A percentile compares a stretch with the other conserved stretches of the same genome.
Evolutionary conservation across 1,284 basidiomycete species (phyloP).

Genomic region (Tausonia pullulans): DNA sequence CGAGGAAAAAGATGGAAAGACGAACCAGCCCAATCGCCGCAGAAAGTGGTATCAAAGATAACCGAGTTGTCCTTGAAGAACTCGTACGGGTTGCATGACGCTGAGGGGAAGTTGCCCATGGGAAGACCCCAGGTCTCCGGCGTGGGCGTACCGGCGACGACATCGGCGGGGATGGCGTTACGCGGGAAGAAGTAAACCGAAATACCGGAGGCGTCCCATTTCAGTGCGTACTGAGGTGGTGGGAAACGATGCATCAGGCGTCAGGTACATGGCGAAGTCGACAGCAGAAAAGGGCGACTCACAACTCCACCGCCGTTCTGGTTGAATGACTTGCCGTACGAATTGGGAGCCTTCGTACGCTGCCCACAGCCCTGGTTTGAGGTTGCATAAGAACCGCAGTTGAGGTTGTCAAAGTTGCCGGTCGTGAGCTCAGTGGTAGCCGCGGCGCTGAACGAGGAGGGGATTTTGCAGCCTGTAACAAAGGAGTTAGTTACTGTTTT

Average conservation of each 20-base stretch:
- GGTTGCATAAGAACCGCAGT: neutral
- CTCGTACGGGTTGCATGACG: slow-evolving; percentile 54
- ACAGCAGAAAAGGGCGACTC: slow-evolving; percentile 13
- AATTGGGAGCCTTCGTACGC: slow-evolving; percentile 25
- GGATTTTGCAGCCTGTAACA: slow-evolving; percentile 37
- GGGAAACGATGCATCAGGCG: neutral
- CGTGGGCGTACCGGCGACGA: slow-evolving; percentile 51
- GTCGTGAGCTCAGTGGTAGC: slow-evolving; percentile 33
- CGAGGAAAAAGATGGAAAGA: no score
- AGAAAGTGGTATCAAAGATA: slow-evolving; percentile 69
- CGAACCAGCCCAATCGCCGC: slow-evolving; percentile 69
- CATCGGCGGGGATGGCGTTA: slow-evolving; percentile 58
- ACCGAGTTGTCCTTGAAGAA: slow-evolving; percentile 64
- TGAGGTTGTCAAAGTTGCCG: no score
- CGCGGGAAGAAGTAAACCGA: slow-evolving; percentile 70
- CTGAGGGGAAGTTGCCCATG: slow-evolving; percentile 59
- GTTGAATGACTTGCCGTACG: slow-evolving; percentile 36
- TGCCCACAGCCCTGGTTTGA: slow-evolving; percentile 33
- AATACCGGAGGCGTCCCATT: slow-evolving; percentile 61
- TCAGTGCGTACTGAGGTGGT: slow-evolving; percentile 31
- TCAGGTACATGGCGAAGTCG: neutral
- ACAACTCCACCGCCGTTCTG: slow-evolving; percentile 35
- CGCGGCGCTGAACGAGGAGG: slow-evolving; percentile 42
- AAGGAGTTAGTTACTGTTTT: no score
- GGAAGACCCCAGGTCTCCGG: slow-evolving; percentile 64